Evolutionary conservation across 768 basidiomycete genomes (phyloP).

Genomic region (Phaeotremella fagi): DNA sequence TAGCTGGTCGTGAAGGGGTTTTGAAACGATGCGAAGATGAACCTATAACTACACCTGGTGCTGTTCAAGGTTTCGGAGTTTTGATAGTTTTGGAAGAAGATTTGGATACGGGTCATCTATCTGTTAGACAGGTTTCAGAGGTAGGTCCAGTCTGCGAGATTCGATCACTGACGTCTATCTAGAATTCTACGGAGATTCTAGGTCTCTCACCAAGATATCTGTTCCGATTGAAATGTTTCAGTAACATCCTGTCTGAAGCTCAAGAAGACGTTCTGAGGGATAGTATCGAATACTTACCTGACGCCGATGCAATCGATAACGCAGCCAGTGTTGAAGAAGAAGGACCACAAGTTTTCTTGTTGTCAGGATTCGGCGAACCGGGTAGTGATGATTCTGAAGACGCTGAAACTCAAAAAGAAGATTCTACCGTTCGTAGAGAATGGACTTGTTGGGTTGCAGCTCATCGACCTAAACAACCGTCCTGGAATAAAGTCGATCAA

Average conservation of each 20-base stretch:
- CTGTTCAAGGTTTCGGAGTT: constrained; percentile 78
- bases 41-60: constrained; percentile 77
- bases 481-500: constrained; percentile 33
- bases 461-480: constrained; percentile 42
- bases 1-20: constrained; percentile 65
- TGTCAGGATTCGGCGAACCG: constrained; percentile 68
- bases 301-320: constrained; percentile 51
- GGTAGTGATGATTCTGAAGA: constrained; percentile 50
- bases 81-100: constrained; percentile 65
- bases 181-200: constrained; percentile 72
- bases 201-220: constrained; percentile 67
- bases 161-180: neutral
- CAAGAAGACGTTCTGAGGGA: constrained; percentile 69
- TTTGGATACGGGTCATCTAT: constrained; percentile 55
- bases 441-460: constrained; percentile 49
- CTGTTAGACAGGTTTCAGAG: constrained; percentile 75
- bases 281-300: constrained; percentile 64
- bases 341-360: constrained; percentile 54
- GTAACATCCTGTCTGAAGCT: constrained; percentile 61
- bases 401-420: constrained; percentile 35
- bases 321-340: constrained; percentile 51
- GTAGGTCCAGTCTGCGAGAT: constrained; percentile 48
- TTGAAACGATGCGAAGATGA: constrained; percentile 71
- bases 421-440: constrained; percentile 45
- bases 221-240: constrained; percentile 68